Percentiles rank a stretch among this genome's conserved stretches.
These are phyloP conservation scores for Aegilops sharonensis DNA, from an alignment of 176 grass and related monocot genomes.

Conservation along the genomic window DNA sequence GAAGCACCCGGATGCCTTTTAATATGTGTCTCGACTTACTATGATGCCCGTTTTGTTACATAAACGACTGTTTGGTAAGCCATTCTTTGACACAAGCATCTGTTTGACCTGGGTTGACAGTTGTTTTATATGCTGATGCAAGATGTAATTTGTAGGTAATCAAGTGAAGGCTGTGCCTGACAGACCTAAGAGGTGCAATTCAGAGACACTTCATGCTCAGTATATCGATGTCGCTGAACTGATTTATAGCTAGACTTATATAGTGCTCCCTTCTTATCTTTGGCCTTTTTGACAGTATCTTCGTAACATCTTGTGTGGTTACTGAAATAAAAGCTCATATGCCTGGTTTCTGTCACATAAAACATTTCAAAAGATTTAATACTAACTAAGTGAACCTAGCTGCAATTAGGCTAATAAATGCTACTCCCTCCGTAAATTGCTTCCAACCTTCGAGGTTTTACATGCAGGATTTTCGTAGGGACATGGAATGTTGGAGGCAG, in stretches of 20 bases:
- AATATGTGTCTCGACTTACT: neutral
- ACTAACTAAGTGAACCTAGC: conserved; percentile 1
- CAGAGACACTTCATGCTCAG: conserved; percentile 59
- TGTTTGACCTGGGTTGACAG: neutral
- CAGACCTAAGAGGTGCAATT: conserved; percentile 44
- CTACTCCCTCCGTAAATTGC: neutral
- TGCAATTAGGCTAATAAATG: neutral
- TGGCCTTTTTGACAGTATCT: neutral
- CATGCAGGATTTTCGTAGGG: conserved; percentile 62
- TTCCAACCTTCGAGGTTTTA: conserved; percentile 27
- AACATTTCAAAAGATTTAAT: conserved; percentile 9
- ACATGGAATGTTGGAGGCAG: conserved; percentile 91
- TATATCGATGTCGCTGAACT: conserved; percentile 74
- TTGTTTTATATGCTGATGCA: conserved; percentile 5
- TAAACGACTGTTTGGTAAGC: neutral
- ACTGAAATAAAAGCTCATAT: conserved; percentile 7
- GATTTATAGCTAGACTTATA: conserved; percentile 28
- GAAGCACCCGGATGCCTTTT: neutral
- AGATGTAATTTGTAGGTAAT: conserved; percentile 30
- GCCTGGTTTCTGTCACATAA: conserved; percentile 1
- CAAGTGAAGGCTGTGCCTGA: conserved; percentile 40
- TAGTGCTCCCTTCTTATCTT: neutral
- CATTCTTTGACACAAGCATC: neutral
- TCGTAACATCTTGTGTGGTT: neutral
- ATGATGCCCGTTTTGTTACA: conserved; percentile 10